Evolutionary conservation across 306 rosid species (phyloP).

Genomic region (Citrullus mucosospermus): DNA sequence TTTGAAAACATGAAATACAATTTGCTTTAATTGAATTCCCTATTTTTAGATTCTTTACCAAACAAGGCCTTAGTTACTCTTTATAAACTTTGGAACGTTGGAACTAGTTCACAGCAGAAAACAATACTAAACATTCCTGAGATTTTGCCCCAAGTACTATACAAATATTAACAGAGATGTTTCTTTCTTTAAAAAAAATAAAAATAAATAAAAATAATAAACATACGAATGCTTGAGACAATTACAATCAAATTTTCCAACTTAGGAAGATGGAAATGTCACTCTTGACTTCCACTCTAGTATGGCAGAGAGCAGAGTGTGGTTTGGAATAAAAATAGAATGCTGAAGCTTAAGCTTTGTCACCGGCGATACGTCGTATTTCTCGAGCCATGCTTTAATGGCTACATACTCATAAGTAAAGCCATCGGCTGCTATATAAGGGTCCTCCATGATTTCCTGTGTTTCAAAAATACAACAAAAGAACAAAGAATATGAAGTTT

Average conservation of each 20-base stretch:
- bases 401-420: slow-evolving; percentile 75
- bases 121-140: background rate
- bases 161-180: background rate
- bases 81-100: background rate
- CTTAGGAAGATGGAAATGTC: slow-evolving; percentile 10
- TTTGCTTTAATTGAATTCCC: too few relatives aligned
- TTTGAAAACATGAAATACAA: too few relatives aligned
- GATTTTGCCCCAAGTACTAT: background rate
- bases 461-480: background rate
- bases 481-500: background rate
- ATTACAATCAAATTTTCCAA: background rate
- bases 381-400: slow-evolving; percentile 82
- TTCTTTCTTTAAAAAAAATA: background rate
- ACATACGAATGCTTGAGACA: background rate
- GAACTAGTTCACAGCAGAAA: background rate
- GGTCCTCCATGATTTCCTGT: slow-evolving; percentile 87
- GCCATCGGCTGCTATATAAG: slow-evolving; percentile 80
- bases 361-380: slow-evolving; percentile 59
- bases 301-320: slow-evolving; percentile 70
- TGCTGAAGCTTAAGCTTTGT: slow-evolving; percentile 52
- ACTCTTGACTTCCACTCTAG: slow-evolving; percentile 62
- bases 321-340: slow-evolving; percentile 54
- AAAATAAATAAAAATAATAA: background rate
- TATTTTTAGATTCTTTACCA: too few relatives aligned
- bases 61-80: background rate